A percentile compares a stretch with the other conserved stretches of the same genome.
phyloP scores from a whole-genome alignment of 2,329 filamentous ascomycete species.

The Penicillium sp. region DNA sequence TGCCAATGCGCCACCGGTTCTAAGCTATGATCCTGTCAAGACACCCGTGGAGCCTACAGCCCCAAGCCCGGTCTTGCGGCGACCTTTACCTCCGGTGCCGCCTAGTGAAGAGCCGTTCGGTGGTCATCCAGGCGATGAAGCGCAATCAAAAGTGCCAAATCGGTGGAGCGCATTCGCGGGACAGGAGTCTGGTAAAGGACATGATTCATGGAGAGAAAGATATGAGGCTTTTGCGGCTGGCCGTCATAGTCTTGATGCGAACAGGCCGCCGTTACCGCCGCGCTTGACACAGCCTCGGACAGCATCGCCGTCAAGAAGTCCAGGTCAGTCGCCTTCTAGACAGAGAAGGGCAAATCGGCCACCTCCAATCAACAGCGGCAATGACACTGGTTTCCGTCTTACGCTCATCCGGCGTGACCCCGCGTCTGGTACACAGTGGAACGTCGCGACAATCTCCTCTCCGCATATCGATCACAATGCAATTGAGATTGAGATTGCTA shows the following conservation, averaged over 20 bases:
- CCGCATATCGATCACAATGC: conserved; percentile 30
- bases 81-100: conserved; percentile 31
- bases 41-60: neutral
- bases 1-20: conserved; percentile 8
- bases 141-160: conserved; percentile 1
- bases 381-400: conserved; percentile 37
- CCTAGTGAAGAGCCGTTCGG: conserved; percentile 23
- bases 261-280: conserved; percentile 26
- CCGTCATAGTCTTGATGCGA: conserved; percentile 33
- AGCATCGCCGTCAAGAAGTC: conserved; percentile 25
- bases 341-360: conserved; percentile 8
- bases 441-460: conserved; percentile 64
- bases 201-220: conserved; percentile 26
- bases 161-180: conserved; percentile 34
- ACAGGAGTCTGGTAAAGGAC: conserved; percentile 19
- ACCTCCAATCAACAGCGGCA: conserved; percentile 11
- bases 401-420: conserved; percentile 75
- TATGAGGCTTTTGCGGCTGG: conserved; percentile 22
- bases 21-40: neutral
- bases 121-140: conserved; percentile 4
- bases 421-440: conserved; percentile 69
- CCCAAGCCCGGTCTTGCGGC: conserved; percentile 12
- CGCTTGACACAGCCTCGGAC: conserved; percentile 19
- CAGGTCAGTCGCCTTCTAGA: conserved; percentile 29
- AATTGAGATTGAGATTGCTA: conserved; percentile 58